Conservation (phyloP, 352 stramenopile genomes). For the Blastocystis sp. region DNA sequence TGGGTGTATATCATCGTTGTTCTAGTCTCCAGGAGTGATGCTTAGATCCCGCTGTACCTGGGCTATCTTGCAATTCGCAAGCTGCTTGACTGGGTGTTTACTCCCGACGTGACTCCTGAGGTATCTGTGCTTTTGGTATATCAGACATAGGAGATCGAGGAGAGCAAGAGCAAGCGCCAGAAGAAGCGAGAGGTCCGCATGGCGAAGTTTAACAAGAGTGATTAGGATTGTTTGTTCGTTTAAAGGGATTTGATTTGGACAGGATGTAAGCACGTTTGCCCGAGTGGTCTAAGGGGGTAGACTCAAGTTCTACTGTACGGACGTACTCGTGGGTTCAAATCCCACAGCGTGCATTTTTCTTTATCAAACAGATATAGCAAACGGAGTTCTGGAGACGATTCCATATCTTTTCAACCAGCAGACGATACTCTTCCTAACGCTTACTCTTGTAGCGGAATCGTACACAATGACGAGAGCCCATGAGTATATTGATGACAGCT, state of each 20-base stretch:
- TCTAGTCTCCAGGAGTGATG: background rate
- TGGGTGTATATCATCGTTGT: conserved; percentile 42
- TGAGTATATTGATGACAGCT: background rate
- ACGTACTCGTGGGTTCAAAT: conserved; percentile 72
- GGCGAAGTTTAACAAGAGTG: background rate
- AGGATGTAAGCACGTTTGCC: conserved; percentile 63
- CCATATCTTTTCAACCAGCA: conserved; percentile 10
- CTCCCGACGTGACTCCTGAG: conserved; percentile 24
- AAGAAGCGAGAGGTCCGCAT: conserved; percentile 21
- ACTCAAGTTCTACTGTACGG: conserved; percentile 68
- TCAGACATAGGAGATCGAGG: conserved; percentile 11
- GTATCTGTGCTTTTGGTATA: background rate
- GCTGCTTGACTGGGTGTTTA: conserved; percentile 37
- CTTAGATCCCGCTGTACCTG: conserved; percentile 29
- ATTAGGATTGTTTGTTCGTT: background rate
- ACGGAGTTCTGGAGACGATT: background rate
- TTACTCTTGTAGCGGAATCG: background rate
- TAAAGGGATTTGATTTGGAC: no score
- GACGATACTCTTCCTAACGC: background rate
- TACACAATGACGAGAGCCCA: background rate
- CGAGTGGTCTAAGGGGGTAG: conserved; percentile 69
- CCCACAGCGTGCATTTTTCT: conserved; percentile 64
- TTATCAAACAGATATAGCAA: background rate
- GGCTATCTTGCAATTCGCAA: conserved; percentile 5
- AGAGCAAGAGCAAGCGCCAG: conserved; percentile 50